A percentile compares a stretch with the other conserved stretches of the same genome.
Conservation (phyloP, 2,329 filamentous ascomycete genomes). For the Camptophora hylomeconis region DNA sequence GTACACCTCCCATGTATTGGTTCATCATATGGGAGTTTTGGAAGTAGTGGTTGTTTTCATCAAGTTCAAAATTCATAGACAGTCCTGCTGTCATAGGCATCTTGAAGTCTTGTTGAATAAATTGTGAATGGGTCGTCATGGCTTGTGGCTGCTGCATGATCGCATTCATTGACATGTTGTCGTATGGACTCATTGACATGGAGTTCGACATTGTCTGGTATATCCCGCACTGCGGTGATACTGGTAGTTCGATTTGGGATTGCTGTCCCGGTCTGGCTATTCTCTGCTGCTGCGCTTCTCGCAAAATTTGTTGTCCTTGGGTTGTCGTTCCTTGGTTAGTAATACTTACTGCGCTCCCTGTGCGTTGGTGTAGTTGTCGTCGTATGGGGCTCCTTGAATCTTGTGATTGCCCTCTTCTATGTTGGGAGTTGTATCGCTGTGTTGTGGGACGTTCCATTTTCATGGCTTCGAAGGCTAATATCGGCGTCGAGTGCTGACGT, state of each 20-base stretch:
- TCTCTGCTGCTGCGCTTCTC: conserved; percentile 82
- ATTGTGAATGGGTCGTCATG: conserved; percentile 15
- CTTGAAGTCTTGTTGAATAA: conserved; percentile 12
- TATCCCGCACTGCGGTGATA: conserved; percentile 22
- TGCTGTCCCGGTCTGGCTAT: conserved; percentile 62
- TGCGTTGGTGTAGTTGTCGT: conserved; percentile 10
- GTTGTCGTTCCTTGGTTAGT: conserved; percentile 43
- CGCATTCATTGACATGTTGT: conserved; percentile 18
- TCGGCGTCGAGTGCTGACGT: conserved; percentile 75
- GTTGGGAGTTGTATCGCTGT: conserved; percentile 43
- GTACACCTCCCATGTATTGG: conserved; percentile 12
- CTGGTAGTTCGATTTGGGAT: conserved; percentile 22
- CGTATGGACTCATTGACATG: conserved; percentile 11
- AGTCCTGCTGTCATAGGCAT: conserved; percentile 12
- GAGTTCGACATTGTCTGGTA: conserved; percentile 11
- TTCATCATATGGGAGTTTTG: conserved; percentile 11
- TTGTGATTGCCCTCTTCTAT: conserved; percentile 65
- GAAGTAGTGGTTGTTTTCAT: conserved; percentile 18
- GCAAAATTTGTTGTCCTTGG: conserved; percentile 65
- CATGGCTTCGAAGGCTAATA: conserved; percentile 58
- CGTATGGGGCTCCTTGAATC: conserved; percentile 28
- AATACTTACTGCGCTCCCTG: conserved; percentile 30
- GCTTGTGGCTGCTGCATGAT: conserved; percentile 14
- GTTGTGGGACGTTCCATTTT: conserved; percentile 46
- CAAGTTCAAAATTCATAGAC: conserved; percentile 10